phyloP scores from a whole-genome alignment of 2,329 filamentous ascomycete genomes.

The Calonectria ilicicola region DNA sequence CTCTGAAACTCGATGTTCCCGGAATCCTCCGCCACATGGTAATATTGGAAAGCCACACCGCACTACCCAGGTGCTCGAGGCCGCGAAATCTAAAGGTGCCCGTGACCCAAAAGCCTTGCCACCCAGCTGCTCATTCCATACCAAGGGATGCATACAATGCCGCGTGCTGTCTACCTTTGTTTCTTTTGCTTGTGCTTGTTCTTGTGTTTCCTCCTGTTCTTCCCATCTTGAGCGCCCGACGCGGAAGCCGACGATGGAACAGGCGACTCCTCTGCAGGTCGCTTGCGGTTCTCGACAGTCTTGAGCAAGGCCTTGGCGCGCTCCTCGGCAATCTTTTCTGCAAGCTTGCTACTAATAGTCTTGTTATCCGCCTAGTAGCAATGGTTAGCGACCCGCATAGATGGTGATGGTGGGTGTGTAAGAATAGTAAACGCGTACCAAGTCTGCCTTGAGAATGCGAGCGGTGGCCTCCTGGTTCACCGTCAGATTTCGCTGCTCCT shows the following conservation, averaged over 20 bases:
- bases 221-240: slow-evolving; percentile 32
- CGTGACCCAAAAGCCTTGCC: background rate
- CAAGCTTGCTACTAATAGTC: slow-evolving; percentile 62
- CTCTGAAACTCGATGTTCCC: background rate
- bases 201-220: slow-evolving; percentile 50
- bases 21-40: background rate
- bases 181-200: slow-evolving; percentile 48
- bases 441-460: slow-evolving; percentile 84
- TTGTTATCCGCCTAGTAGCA: slow-evolving; percentile 61
- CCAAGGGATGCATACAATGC: background rate
- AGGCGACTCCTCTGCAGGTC: slow-evolving; percentile 50
- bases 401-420: background rate
- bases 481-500: slow-evolving; percentile 60
- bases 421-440: slow-evolving; percentile 65
- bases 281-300: slow-evolving; percentile 58
- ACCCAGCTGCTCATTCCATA: background rate
- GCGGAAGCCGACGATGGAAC: slow-evolving; percentile 36
- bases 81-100: background rate
- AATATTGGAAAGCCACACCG: background rate
- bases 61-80: background rate
- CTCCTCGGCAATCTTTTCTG: slow-evolving; percentile 69
- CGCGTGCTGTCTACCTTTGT: slow-evolving; percentile 15
- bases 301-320: slow-evolving; percentile 64
- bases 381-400: slow-evolving; percentile 26
- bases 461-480: slow-evolving; percentile 83